phyloP scores from a whole-genome alignment of 495 filamentous ascomycete species.

The Glutinoglossum americanum region DNA sequence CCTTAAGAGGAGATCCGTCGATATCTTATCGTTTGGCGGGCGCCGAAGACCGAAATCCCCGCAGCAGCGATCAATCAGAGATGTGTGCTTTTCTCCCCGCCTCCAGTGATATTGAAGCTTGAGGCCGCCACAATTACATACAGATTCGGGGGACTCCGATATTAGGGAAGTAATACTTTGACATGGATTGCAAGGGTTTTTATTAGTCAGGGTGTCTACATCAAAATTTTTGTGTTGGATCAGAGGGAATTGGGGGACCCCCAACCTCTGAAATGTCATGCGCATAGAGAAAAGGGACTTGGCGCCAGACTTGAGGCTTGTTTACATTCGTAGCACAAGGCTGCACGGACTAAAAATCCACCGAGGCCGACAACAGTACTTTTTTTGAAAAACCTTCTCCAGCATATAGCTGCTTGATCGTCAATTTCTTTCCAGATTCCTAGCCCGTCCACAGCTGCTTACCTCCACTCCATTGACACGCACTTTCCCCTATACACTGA shows the following conservation, averaged over 20 bases:
- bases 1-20: background rate
- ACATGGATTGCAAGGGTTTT: too few relatives aligned
- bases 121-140: background rate
- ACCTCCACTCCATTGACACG: background rate
- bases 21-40: slow-evolving; percentile 1
- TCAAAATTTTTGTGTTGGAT: background rate
- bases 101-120: background rate
- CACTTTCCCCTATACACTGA: background rate
- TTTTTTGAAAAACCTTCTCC: too few relatives aligned
- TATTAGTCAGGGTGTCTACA: background rate
- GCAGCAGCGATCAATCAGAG: background rate
- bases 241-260: background rate
- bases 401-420: too few relatives aligned
- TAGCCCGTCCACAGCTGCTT: background rate
- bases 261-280: too few relatives aligned
- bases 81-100: background rate
- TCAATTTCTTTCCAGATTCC: background rate
- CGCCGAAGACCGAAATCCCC: background rate
- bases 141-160: background rate
- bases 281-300: too few relatives aligned
- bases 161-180: background rate
- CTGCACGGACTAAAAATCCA: background rate
- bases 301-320: background rate
- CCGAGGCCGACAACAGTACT: too few relatives aligned
- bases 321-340: background rate